phyloP scores from a whole-genome alignment of 805 yeast genomes.

The Kodamaea kaohsiungensis region DNA sequence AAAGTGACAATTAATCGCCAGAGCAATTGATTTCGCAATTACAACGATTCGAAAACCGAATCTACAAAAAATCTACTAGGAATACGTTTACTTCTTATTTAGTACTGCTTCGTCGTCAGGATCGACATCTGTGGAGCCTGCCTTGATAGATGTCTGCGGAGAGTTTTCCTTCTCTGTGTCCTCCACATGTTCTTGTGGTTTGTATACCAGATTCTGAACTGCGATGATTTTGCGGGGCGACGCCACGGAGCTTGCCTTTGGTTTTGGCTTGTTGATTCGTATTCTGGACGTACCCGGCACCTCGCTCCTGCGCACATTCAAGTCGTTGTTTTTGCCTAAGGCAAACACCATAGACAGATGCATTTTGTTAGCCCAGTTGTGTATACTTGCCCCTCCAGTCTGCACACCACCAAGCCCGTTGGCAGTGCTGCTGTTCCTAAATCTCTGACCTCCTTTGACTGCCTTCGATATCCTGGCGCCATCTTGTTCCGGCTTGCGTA shows the following conservation, averaged over 20 bases:
- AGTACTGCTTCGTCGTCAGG: neutral
- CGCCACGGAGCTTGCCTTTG: slow-evolving; percentile 4
- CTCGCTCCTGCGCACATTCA: slow-evolving; percentile 11
- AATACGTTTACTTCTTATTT: neutral
- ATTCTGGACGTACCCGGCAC: slow-evolving; percentile 17
- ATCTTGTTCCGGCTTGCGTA: neutral
- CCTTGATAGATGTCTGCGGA: neutral
- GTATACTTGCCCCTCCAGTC: slow-evolving; percentile 4
- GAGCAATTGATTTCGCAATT: neutral
- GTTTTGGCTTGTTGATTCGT: slow-evolving; percentile 9
- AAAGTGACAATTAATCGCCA: too few species aligned
- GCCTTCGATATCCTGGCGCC: neutral
- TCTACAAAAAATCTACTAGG: neutral
- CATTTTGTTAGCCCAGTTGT: slow-evolving; percentile 7
- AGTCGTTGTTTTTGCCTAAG: slow-evolving; percentile 11
- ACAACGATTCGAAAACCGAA: neutral
- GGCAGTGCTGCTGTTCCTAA: slow-evolving; percentile 1
- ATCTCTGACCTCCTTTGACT: neutral
- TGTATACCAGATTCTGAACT: neutral
- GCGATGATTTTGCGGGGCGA: neutral
- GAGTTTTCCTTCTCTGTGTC: neutral
- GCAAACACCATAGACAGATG: slow-evolving; percentile 14
- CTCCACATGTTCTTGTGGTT: neutral
- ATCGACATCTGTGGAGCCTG: neutral
- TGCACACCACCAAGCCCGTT: slow-evolving; percentile 2